These are phyloP conservation scores for Talaromyces nanjingensis DNA, from an alignment of 495 filamentous ascomycete genomes.

Conservation along the genomic window DNA sequence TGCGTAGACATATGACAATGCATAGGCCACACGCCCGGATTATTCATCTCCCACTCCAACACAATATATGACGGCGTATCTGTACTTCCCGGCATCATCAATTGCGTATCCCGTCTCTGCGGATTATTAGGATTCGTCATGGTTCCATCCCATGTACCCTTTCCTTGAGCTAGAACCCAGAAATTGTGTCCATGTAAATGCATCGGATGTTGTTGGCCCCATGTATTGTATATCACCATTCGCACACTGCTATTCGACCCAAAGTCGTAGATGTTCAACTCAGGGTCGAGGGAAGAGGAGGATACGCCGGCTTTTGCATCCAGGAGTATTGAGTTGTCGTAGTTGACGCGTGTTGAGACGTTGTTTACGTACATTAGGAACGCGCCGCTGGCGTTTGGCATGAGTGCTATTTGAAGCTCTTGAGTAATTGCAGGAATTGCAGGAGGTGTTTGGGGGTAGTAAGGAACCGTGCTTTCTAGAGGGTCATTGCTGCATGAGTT, in stretches of 20 bases:
- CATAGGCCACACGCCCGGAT: too few relatives aligned
- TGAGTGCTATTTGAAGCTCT: too few relatives aligned
- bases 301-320: slow-evolving; percentile 19
- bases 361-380: too few relatives aligned
- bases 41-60: too few relatives aligned
- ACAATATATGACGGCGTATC: too few relatives aligned
- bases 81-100: not conserved
- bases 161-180: slow-evolving; percentile 22
- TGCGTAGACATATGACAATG: too few relatives aligned
- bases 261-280: slow-evolving; percentile 6
- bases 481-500: too few relatives aligned
- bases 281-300: not conserved
- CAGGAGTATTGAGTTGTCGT: not conserved
- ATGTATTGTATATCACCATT: slow-evolving; percentile 1
- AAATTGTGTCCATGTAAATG: slow-evolving; percentile 19
- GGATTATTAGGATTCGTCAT: slow-evolving; percentile 19
- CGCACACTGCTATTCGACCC: not conserved
- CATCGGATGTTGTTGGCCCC: slow-evolving; percentile 13
- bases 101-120: slow-evolving; percentile 15
- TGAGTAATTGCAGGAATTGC: too few relatives aligned
- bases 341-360: not conserved
- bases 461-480: too few relatives aligned
- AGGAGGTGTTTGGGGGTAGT: too few relatives aligned
- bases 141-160: slow-evolving; percentile 22
- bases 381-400: too few relatives aligned